Conservation (phyloP, 768 basidiomycete species). For the Leccinum aurantiacum region DNA sequence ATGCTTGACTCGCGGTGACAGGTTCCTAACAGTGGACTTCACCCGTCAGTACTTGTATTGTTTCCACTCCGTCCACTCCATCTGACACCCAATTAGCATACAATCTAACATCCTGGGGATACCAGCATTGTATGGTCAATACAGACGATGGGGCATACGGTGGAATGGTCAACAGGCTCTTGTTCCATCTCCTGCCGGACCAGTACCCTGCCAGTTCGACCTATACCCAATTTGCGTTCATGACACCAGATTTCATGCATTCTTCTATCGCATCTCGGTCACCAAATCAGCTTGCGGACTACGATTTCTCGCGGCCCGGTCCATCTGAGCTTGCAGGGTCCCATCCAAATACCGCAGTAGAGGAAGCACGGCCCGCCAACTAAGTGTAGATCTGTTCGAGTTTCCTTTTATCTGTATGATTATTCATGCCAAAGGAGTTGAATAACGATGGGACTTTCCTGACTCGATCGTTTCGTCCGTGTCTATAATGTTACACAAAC, state of each 20-base stretch:
- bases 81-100: conserved; percentile 43
- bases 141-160: conserved; percentile 69
- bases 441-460: no score
- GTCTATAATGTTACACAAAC: no score
- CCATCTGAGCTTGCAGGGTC: no score
- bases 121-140: conserved; percentile 65
- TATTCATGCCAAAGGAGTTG: no score
- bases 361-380: no score
- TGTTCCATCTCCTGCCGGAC: conserved; percentile 70
- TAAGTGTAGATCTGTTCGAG: no score
- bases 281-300: conserved; percentile 40
- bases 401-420: no score
- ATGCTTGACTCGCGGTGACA: conserved; percentile 72
- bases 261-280: conserved; percentile 44
- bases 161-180: conserved; percentile 71
- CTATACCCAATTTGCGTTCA: conserved; percentile 82
- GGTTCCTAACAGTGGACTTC: conserved; percentile 74
- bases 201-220: conserved; percentile 63
- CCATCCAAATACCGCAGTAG: no score
- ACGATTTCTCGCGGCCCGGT: conserved; percentile 56
- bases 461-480: no score
- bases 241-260: conserved; percentile 49
- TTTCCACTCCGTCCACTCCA: neutral
- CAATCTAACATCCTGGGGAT: conserved; percentile 81
- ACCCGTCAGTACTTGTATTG: conserved; percentile 53